Evolutionary conservation across 1,284 basidiomycete genomes (phyloP).

Genomic region (Kalmanozyma brasiliensis): DNA sequence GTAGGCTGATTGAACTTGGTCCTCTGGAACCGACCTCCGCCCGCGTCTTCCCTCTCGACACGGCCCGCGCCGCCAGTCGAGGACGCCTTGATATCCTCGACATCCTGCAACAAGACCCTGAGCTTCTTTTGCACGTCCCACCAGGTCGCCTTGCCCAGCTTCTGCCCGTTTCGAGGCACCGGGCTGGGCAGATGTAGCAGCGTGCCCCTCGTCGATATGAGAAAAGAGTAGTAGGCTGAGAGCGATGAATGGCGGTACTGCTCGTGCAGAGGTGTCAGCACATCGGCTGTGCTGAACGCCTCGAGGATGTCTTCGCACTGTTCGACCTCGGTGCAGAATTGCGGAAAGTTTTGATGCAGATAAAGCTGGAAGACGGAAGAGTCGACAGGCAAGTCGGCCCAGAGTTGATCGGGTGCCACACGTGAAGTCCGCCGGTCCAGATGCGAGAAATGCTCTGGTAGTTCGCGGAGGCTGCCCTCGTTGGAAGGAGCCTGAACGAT

Average conservation of each 20-base stretch:
- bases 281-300: constrained; percentile 82
- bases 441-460: constrained; percentile 72
- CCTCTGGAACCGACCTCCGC: constrained; percentile 7
- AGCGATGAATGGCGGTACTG: constrained; percentile 76
- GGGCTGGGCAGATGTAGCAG: constrained; percentile 86
- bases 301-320: constrained; percentile 80
- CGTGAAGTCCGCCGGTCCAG: constrained; percentile 73
- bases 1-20: constrained; percentile 16
- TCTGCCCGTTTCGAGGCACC: constrained; percentile 78
- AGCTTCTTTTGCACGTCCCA: constrained; percentile 69
- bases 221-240: constrained; percentile 84
- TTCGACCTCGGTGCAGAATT: constrained; percentile 82
- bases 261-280: constrained; percentile 70
- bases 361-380: constrained; percentile 87
- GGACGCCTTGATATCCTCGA: constrained; percentile 62
- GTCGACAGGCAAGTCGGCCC: constrained; percentile 89
- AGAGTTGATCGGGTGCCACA: constrained; percentile 70
- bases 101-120: constrained; percentile 61
- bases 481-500: constrained; percentile 9
- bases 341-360: constrained; percentile 89
- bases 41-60: constrained; percentile 3
- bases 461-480: constrained; percentile 43
- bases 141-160: constrained; percentile 73
- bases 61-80: not conserved
- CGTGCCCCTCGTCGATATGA: constrained; percentile 79